Conservation (phyloP, 2,329 filamentous ascomycete genomes). For the Nectriaceae sp. region DNA sequence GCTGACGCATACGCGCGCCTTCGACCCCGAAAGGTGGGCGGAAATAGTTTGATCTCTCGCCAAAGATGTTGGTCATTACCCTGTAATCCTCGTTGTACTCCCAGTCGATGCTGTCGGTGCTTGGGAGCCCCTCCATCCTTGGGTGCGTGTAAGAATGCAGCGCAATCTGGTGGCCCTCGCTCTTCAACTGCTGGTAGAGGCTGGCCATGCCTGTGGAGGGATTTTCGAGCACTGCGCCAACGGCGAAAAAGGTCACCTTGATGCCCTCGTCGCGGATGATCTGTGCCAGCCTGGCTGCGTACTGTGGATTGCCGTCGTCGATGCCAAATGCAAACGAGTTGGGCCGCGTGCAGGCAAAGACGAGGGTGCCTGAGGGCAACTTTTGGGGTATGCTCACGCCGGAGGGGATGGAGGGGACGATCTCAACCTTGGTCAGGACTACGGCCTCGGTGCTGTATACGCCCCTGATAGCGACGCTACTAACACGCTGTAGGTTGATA, state of each 20-base stretch:
- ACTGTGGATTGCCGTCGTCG: constrained; percentile 63
- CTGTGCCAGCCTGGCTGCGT: constrained; percentile 47
- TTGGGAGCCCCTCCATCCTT: constrained; percentile 61
- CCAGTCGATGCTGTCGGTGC: constrained; percentile 59
- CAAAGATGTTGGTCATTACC: constrained; percentile 44
- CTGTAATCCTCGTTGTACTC: constrained; percentile 60
- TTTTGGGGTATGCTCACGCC: constrained; percentile 58
- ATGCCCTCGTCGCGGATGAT: constrained; percentile 63
- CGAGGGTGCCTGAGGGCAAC: constrained; percentile 59
- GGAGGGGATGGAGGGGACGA: constrained; percentile 56
- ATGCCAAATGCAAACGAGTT: constrained; percentile 74
- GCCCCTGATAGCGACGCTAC: constrained; percentile 64
- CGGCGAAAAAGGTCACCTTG: constrained; percentile 71
- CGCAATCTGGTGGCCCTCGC: constrained; percentile 67
- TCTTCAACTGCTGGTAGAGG: constrained; percentile 65
- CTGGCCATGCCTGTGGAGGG: constrained; percentile 59
- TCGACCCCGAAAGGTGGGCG: constrained; percentile 70
- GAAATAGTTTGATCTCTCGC: constrained; percentile 55
- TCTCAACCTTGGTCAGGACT: constrained; percentile 58
- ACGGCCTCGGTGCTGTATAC: constrained; percentile 59
- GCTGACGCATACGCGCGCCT: constrained; percentile 65
- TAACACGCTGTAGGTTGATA: constrained; percentile 55
- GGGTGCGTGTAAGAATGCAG: constrained; percentile 70
- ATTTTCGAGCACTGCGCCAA: constrained; percentile 63
- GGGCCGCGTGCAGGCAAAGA: constrained; percentile 65